phyloP scores from a whole-genome alignment of 2,329 filamentous ascomycete genomes.

The Penicillium sclerotigenum region DNA sequence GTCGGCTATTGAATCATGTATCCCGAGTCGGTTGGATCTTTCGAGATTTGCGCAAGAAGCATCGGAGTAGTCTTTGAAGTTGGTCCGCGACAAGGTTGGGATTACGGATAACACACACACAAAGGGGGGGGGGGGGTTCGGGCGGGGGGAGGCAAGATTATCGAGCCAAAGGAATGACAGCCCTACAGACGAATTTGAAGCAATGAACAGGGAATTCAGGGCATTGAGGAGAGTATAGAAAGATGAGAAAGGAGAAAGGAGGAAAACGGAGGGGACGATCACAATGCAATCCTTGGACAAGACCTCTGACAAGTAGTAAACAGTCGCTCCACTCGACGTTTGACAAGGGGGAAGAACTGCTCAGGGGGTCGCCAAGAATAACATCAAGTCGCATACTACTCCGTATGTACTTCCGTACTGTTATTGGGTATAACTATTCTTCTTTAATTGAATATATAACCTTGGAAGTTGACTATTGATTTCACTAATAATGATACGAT shows the following conservation, averaged over 20 bases:
- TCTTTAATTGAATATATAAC: not conserved
- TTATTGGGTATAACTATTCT: not conserved
- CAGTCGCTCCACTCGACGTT: slow-evolving; percentile 1
- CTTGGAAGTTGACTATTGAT: not conserved
- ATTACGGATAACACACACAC: not conserved
- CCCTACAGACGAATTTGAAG: slow-evolving; percentile 12
- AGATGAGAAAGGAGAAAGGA: slow-evolving; percentile 14
- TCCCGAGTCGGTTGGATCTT: slow-evolving; percentile 8
- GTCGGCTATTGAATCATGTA: slow-evolving; percentile 7
- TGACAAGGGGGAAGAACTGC: slow-evolving; percentile 2
- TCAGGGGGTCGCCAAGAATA: slow-evolving; percentile 16
- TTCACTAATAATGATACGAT: no score
- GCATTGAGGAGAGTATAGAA: not conserved
- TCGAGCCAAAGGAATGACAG: slow-evolving; percentile 28
- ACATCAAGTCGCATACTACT: not conserved
- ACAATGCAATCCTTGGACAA: slow-evolving; percentile 16
- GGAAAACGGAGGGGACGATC: slow-evolving; percentile 27
- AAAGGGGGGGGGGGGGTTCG: not conserved
- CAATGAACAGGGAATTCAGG: not conserved
- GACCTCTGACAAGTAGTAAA: slow-evolving; percentile 5
- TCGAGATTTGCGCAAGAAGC: slow-evolving; percentile 4
- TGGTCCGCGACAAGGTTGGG: not conserved
- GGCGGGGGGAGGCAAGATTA: slow-evolving; percentile 14
- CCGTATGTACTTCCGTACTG: no score
- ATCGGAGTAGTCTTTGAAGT: slow-evolving; percentile 36